Percentiles rank a stretch among this genome's conserved stretches.
phyloP scores from a whole-genome alignment of 495 filamentous ascomycete species.

The Annulohypoxylon moriforme region DNA sequence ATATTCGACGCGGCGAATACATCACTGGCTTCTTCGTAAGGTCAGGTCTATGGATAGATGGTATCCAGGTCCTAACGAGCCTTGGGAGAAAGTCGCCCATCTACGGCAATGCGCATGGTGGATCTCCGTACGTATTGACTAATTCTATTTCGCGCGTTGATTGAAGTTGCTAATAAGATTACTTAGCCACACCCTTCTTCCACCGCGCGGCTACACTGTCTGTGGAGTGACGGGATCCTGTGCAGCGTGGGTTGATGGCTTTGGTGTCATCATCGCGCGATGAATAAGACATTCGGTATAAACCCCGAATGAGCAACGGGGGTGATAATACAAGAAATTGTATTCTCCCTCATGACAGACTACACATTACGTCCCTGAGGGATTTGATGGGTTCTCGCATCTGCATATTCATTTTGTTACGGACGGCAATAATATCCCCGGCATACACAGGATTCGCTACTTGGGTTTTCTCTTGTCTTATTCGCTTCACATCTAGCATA shows the following conservation, averaged over 20 bases:
- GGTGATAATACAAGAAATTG: neutral
- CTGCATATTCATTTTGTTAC: slow-evolving; percentile 35
- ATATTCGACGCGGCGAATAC: slow-evolving; percentile 86
- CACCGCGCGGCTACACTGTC: slow-evolving; percentile 89
- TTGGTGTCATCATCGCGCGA: slow-evolving; percentile 85
- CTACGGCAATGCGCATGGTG: slow-evolving; percentile 84
- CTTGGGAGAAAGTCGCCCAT: slow-evolving; percentile 84
- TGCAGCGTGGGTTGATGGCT: slow-evolving; percentile 86
- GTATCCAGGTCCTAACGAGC: slow-evolving; percentile 89
- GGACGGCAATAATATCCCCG: slow-evolving; percentile 35
- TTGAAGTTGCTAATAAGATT: slow-evolving; percentile 33
- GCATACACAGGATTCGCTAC: slow-evolving; percentile 33
- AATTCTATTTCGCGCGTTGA: neutral
- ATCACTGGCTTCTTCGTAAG: slow-evolving; percentile 88
- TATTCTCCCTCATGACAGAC: slow-evolving; percentile 11
- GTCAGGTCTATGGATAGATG: slow-evolving; percentile 88
- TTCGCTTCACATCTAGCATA: slow-evolving; percentile 36
- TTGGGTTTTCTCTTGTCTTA: slow-evolving; percentile 22
- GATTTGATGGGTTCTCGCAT: slow-evolving; percentile 28
- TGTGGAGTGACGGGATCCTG: slow-evolving; percentile 88
- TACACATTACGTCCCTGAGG: neutral
- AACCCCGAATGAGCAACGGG: neutral
- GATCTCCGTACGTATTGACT: slow-evolving; percentile 75
- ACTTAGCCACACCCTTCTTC: slow-evolving; percentile 84
- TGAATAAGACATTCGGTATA: slow-evolving; percentile 48